Conservation (phyloP, 2,329 filamentous ascomycete genomes). For the Verticillium nubilum region DNA sequence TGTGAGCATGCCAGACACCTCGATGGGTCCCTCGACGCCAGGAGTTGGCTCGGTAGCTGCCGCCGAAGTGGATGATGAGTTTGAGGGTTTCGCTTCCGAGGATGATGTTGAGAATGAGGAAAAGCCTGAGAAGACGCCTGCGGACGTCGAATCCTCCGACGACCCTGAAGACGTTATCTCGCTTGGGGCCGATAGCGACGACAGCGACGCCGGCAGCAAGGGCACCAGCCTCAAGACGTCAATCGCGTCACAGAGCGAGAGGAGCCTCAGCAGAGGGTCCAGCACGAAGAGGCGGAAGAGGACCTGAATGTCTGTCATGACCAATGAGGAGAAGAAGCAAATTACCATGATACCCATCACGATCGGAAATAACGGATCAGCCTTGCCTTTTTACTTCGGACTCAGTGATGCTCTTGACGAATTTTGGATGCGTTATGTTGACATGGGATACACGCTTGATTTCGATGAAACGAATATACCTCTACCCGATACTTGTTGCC, state of each 20-base stretch:
- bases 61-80: constrained; percentile 31
- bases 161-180: constrained; percentile 11
- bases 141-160: constrained; percentile 6
- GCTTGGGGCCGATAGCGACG: constrained; percentile 10
- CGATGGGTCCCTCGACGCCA: constrained; percentile 20
- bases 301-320: not conserved
- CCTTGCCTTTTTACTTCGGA: not conserved
- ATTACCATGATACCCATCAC: not conserved
- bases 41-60: constrained; percentile 20
- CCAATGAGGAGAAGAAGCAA: not conserved
- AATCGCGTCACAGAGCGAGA: constrained; percentile 3
- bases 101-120: constrained; percentile 29
- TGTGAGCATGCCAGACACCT: constrained; percentile 34
- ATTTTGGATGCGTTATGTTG: not conserved
- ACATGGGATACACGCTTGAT: not conserved
- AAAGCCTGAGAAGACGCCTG: not conserved
- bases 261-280: not conserved
- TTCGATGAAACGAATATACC: no score
- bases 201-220: constrained; percentile 24
- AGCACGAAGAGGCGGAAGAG: constrained; percentile 11
- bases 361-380: not conserved
- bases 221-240: constrained; percentile 13
- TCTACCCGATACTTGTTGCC: no score
- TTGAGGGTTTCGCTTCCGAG: constrained; percentile 42
- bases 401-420: not conserved